Evolutionary conservation across 805 yeast species (phyloP).

Genomic region (Suhomyces faveliae): DNA sequence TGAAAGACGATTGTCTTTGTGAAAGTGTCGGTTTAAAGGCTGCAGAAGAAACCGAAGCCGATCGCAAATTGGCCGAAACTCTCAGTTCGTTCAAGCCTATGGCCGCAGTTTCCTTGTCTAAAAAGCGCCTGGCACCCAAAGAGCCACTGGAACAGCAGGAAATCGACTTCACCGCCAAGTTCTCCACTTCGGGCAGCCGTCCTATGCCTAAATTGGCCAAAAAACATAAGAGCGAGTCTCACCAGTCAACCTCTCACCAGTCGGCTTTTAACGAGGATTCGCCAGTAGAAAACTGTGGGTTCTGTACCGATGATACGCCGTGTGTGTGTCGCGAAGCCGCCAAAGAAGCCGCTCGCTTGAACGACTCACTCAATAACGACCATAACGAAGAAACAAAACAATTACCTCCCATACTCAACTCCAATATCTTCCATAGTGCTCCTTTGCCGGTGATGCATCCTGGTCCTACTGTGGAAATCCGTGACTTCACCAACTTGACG

Average conservation of each 20-base stretch:
- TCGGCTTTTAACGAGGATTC: conserved; percentile 41
- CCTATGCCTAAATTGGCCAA: conserved; percentile 18
- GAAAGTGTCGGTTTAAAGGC: conserved; percentile 48
- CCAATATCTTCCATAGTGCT: conserved; percentile 25
- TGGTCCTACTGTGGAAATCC: conserved; percentile 57
- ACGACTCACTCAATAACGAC: conserved; percentile 22
- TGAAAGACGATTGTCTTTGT: conserved; percentile 67
- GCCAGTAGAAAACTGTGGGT: conserved; percentile 80
- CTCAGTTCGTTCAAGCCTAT: conserved; percentile 52
- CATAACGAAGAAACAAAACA: conserved; percentile 14
- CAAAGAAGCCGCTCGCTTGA: conserved; percentile 45
- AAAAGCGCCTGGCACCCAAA: conserved; percentile 22
- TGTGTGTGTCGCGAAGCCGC: conserved; percentile 88
- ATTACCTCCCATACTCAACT: conserved; percentile 41
- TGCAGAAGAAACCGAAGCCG: conserved; percentile 14
- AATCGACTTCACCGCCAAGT: conserved; percentile 56
- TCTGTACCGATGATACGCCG: conserved; percentile 88
- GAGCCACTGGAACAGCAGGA: conserved; percentile 26
- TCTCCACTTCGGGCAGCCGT: conserved; percentile 27
- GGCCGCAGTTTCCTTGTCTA: conserved; percentile 63
- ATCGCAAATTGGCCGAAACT: conserved; percentile 28
- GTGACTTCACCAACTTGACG: conserved; percentile 40
- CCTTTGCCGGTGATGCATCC: conserved; percentile 62
- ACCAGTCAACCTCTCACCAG: too few relatives aligned
- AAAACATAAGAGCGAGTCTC: conserved; percentile 26